Percentiles rank a stretch among this genome's conserved stretches.
Conservation (phyloP, 176 grass and related monocot genomes). For the Echinochloa phyllopogon region DNA sequence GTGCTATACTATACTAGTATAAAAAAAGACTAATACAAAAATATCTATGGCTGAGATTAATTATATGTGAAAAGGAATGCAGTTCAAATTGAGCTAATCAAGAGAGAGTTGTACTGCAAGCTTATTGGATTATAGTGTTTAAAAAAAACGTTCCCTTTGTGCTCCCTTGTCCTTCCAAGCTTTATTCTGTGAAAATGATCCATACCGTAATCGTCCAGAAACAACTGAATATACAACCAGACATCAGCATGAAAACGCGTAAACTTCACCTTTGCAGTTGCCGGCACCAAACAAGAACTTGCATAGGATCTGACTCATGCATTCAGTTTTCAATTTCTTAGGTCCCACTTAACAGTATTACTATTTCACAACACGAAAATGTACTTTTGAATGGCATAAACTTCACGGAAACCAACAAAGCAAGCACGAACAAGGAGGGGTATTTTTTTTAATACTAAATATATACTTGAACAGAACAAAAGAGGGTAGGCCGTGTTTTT, state of each 20-base stretch:
- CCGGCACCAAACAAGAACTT: background rate
- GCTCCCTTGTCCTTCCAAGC: too few species aligned
- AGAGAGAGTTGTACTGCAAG: too few species aligned
- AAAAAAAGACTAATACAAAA: too few species aligned
- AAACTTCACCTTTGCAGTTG: background rate
- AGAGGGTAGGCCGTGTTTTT: too few species aligned
- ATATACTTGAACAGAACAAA: too few species aligned
- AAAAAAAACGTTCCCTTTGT: too few species aligned
- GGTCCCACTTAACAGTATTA: background rate
- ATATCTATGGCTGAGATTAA: too few species aligned
- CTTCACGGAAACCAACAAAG: background rate
- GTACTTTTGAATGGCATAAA: background rate
- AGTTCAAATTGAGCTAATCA: too few species aligned
- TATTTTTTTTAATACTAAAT: too few species aligned
- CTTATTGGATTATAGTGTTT: too few species aligned
- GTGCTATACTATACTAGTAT: too few species aligned
- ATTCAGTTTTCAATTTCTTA: background rate
- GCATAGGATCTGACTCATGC: background rate
- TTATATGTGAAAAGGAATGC: too few species aligned
- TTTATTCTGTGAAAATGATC: background rate
- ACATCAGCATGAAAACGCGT: background rate
- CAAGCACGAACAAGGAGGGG: background rate
- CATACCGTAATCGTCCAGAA: background rate
- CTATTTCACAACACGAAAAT: background rate
- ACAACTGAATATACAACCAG: background rate